These are phyloP conservation scores for Nidularia pulvinata DNA, from an alignment of 768 basidiomycete genomes.

Conservation along the genomic window DNA sequence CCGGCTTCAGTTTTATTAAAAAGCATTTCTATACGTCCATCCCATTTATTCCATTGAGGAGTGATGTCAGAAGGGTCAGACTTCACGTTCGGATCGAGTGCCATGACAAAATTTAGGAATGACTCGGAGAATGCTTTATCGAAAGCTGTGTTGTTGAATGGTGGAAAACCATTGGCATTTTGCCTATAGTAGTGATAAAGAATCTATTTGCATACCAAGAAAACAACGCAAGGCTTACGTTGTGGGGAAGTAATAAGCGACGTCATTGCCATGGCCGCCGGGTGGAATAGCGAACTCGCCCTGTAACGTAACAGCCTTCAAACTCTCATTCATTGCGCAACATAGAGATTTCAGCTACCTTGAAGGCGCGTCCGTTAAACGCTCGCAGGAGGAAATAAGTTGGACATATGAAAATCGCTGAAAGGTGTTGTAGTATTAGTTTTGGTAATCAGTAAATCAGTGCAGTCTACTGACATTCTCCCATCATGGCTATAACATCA, in stretches of 20 bases:
- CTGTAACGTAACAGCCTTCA: too few relatives aligned
- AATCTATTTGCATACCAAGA: not conserved
- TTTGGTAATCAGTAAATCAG: too few relatives aligned
- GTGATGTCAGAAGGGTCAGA: conserved; percentile 27
- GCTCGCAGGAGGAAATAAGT: conserved; percentile 34
- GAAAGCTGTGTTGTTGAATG: conserved; percentile 32
- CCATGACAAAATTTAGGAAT: conserved; percentile 33
- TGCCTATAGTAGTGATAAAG: not conserved
- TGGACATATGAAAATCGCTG: conserved; percentile 46
- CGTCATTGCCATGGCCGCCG: conserved; percentile 32
- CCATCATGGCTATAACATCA: conserved; percentile 33
- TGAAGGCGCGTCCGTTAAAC: conserved; percentile 24
- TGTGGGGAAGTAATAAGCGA: conserved; percentile 39
- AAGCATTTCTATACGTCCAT: conserved; percentile 35
- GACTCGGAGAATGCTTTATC: conserved; percentile 30
- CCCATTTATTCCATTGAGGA: conserved; percentile 31
- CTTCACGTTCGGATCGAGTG: conserved; percentile 27
- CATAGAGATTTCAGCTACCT: too few relatives aligned
- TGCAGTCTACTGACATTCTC: conserved; percentile 41
- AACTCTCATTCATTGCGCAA: too few relatives aligned
- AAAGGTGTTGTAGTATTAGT: too few relatives aligned
- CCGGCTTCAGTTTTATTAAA: conserved; percentile 37
- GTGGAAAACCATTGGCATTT: conserved; percentile 12
- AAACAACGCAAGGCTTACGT: conserved; percentile 25
- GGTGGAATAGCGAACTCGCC: conserved; percentile 45